phyloP scores from a whole-genome alignment of 257 asterid species.

The Anisodus acutangulus region DNA sequence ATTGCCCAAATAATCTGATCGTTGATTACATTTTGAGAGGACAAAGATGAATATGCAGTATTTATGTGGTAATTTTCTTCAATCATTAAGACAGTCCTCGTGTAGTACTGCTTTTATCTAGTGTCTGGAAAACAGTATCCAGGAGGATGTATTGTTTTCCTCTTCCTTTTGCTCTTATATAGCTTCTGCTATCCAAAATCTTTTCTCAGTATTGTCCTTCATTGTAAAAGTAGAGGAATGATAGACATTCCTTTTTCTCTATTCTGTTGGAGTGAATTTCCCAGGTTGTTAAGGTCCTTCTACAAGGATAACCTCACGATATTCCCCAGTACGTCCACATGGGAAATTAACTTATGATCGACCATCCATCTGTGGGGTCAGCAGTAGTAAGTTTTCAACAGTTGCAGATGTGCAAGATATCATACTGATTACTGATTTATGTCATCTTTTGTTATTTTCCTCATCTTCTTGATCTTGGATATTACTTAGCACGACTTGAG shows the following conservation, averaged over 20 bases:
- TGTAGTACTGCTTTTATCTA: neutral
- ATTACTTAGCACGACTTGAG: neutral
- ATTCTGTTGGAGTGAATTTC: no score
- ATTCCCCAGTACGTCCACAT: neutral
- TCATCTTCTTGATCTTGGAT: neutral
- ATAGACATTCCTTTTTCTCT: no score
- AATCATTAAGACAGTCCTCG: neutral
- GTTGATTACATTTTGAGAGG: neutral
- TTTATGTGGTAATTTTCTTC: neutral
- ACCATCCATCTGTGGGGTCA: neutral
- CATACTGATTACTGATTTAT: neutral
- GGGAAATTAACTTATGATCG: neutral
- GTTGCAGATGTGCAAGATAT: neutral
- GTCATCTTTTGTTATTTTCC: neutral
- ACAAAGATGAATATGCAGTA: neutral
- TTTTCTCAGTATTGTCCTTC: no score
- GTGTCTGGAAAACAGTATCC: neutral
- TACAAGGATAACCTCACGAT: neutral
- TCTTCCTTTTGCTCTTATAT: neutral
- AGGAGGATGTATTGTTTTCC: neutral
- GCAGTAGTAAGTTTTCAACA: neutral
- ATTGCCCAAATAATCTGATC: neutral
- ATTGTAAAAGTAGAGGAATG: no score
- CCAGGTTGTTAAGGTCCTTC: no score
- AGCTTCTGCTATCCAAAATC: neutral